Percentiles rank a stretch among this genome's conserved stretches.
Conservation (phyloP, 78 protist species). For the Dictyostelium discoideum region dicty_2.7 NC_007089.4:350001-350500, state of each 20-base stretch:
- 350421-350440: slow-evolving; percentile 81
- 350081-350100: slow-evolving; percentile 26
- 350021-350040: slow-evolving; percentile 63
- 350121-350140: slow-evolving; percentile 60
- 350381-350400: slow-evolving; percentile 70
- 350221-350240: slow-evolving; percentile 20
- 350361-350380: slow-evolving; percentile 71
- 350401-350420: slow-evolving; percentile 78
- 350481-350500: slow-evolving; percentile 38
- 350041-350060: slow-evolving; percentile 44
- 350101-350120: slow-evolving; percentile 40
- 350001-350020: slow-evolving; percentile 83
- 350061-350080: neutral
- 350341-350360: slow-evolving; percentile 53
- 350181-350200: slow-evolving; percentile 42
- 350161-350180: neutral
- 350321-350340: slow-evolving; percentile 54
- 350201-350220: slow-evolving; percentile 51
- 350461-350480: slow-evolving; percentile 66
- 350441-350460: slow-evolving; percentile 81
- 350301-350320: slow-evolving; percentile 70
- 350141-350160: slow-evolving; percentile 35
- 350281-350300: slow-evolving; percentile 52
- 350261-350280: slow-evolving; percentile 46
- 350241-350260: neutral